phyloP scores from a whole-genome alignment of 768 basidiomycete genomes.

The Polyporus arcularius region DNA sequence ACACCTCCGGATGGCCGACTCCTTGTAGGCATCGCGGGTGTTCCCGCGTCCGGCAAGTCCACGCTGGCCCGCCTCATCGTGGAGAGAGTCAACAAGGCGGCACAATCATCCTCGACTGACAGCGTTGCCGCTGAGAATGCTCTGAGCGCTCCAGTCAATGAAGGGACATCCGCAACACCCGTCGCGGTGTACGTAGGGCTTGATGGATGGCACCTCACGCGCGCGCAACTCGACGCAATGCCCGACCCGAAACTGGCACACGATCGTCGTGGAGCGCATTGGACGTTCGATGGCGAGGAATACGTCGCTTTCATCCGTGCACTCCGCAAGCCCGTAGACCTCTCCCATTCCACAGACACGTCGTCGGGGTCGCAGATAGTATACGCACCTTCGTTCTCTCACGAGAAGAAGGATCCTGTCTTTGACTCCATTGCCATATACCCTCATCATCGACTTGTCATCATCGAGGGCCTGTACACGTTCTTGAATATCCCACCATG shows the following conservation, averaged over 20 bases:
- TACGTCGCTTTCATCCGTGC: constrained; percentile 69
- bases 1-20: constrained; percentile 43
- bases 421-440: constrained; percentile 58
- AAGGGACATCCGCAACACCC: constrained; percentile 8
- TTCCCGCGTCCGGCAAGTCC: constrained; percentile 89
- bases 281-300: constrained; percentile 83
- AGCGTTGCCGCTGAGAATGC: not conserved
- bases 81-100: constrained; percentile 45
- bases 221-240: constrained; percentile 74
- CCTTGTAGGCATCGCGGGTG: constrained; percentile 72
- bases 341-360: not conserved
- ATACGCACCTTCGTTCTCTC: constrained; percentile 83
- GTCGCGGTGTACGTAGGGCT: constrained; percentile 71
- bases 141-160: not conserved
- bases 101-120: not conserved
- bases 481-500: constrained; percentile 76
- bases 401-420: constrained; percentile 83
- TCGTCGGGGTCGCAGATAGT: constrained; percentile 30
- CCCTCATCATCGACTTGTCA: constrained; percentile 70
- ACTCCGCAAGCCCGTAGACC: constrained; percentile 42
- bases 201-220: constrained; percentile 92
- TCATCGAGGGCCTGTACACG: constrained; percentile 91
- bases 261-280: constrained; percentile 81
- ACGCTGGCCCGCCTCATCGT: constrained; percentile 66
- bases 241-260: constrained; percentile 78